These are phyloP conservation scores for Mangifera indica DNA, from an alignment of 345 rosid species.

Conservation along the genomic window DNA sequence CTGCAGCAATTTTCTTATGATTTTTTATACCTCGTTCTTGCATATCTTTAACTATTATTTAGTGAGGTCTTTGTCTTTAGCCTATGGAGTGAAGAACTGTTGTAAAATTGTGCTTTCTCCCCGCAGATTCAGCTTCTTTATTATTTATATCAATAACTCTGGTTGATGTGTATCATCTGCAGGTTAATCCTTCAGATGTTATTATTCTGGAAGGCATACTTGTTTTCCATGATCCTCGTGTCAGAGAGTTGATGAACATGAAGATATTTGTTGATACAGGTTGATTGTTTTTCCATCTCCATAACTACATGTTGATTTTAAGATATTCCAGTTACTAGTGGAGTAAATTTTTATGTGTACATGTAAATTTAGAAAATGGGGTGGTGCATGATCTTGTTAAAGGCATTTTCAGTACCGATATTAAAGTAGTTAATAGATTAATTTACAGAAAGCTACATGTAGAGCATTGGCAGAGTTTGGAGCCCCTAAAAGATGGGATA, in stretches of 20 bases:
- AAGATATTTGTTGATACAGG: slow-evolving; percentile 99
- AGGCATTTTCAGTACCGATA: background rate
- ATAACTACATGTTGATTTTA: background rate
- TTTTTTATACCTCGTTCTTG: background rate
- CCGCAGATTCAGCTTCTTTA: background rate
- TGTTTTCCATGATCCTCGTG: slow-evolving; percentile 82
- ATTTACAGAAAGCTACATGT: background rate
- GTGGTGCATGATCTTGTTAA: background rate
- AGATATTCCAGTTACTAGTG: background rate
- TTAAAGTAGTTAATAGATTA: background rate
- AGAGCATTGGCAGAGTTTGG: background rate
- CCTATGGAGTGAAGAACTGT: background rate
- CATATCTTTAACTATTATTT: background rate
- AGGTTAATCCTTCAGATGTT: slow-evolving; percentile 96
- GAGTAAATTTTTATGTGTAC: background rate
- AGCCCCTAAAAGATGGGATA: background rate
- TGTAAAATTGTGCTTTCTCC: background rate
- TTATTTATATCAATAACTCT: background rate
- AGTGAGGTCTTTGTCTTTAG: background rate
- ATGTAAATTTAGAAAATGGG: too few species aligned
- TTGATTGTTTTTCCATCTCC: slow-evolving; percentile 24
- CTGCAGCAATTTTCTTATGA: background rate
- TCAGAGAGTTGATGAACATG: slow-evolving; percentile 93
- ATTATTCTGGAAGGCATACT: slow-evolving; percentile 96
- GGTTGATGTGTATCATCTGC: slow-evolving; percentile 26